Conservation (phyloP, 805 yeast species). For the Schwanniomyces sp. region DNA sequence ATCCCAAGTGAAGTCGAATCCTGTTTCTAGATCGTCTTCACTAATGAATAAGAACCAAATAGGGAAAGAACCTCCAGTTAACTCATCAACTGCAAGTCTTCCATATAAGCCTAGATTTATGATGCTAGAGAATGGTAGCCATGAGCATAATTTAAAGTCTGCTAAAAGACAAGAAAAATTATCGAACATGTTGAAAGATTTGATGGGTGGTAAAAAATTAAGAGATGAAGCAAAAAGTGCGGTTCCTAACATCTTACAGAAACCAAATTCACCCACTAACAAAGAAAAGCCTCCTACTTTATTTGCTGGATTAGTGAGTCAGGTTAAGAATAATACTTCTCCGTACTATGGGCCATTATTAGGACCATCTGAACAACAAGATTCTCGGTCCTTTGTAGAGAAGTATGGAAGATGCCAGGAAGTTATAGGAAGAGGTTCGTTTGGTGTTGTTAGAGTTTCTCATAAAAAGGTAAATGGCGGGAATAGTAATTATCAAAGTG, state of each 20-base stretch:
- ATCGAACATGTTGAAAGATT: constrained; percentile 70
- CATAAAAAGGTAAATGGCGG: constrained; percentile 56
- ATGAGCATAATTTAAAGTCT: constrained; percentile 75
- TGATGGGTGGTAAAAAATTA: constrained; percentile 70
- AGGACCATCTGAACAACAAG: constrained; percentile 22
- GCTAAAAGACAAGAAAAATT: constrained; percentile 79
- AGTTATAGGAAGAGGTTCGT: constrained; percentile 89
- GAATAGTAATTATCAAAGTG: constrained; percentile 15
- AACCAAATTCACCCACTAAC: constrained; percentile 7
- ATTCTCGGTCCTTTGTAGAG: constrained; percentile 66
- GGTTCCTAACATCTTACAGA: constrained; percentile 55
- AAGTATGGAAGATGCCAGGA: constrained; percentile 95
- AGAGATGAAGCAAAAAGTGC: constrained; percentile 74
- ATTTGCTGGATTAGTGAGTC: constrained; percentile 65
- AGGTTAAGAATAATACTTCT: constrained; percentile 41
- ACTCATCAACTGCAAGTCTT: constrained; percentile 1
- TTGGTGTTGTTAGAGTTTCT: constrained; percentile 88
- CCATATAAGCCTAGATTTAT: constrained; percentile 46
- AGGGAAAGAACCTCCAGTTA: neutral
- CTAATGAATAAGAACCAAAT: constrained; percentile 2
- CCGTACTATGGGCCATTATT: constrained; percentile 19
- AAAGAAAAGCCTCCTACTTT: constrained; percentile 60
- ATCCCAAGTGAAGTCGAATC: constrained; percentile 3
- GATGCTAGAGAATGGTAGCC: constrained; percentile 67
- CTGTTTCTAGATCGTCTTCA: constrained; percentile 11